Evolutionary conservation across 164 flowering plant genomes (phyloP).

Genomic region (Cinnamomum micranthum): DNA sequence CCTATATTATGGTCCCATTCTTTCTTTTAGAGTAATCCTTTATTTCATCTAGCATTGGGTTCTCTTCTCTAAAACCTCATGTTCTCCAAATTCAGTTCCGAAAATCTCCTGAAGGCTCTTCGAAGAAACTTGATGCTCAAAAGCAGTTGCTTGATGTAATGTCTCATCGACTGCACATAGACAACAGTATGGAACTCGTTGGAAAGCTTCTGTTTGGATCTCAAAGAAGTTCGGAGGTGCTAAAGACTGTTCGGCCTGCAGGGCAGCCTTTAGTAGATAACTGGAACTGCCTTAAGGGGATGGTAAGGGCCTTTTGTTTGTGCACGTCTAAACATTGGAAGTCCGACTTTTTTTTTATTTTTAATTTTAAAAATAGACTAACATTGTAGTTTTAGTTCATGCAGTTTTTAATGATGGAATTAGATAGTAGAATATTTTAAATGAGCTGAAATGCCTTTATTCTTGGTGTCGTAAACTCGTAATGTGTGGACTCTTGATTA

Average conservation of each 20-base stretch:
- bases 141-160: constrained; percentile 61
- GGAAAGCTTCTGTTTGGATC: constrained; percentile 75
- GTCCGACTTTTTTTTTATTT: too few species aligned
- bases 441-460: not conserved
- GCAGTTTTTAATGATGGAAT: too few species aligned
- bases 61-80: not conserved
- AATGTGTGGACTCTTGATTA: too few species aligned
- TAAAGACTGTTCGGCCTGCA: constrained; percentile 52
- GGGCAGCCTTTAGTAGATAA: constrained; percentile 81
- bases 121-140: constrained; percentile 56
- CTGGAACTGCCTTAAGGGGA: constrained; percentile 79
- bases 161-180: constrained; percentile 70
- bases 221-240: constrained; percentile 48
- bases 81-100: constrained; percentile 37
- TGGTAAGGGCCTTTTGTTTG: constrained; percentile 39
- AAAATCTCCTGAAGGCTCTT: constrained; percentile 69
- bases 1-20: not conserved
- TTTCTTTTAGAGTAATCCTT: not conserved
- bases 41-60: not conserved
- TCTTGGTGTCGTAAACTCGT: too few species aligned
- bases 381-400: too few species aligned
- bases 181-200: constrained; percentile 53
- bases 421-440: too few species aligned
- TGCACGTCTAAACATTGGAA: not conserved
- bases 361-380: not conserved